Evolutionary conservation across 2,329 filamentous ascomycete genomes (phyloP).

Genomic region (Aplosporella prunicola): DNA sequence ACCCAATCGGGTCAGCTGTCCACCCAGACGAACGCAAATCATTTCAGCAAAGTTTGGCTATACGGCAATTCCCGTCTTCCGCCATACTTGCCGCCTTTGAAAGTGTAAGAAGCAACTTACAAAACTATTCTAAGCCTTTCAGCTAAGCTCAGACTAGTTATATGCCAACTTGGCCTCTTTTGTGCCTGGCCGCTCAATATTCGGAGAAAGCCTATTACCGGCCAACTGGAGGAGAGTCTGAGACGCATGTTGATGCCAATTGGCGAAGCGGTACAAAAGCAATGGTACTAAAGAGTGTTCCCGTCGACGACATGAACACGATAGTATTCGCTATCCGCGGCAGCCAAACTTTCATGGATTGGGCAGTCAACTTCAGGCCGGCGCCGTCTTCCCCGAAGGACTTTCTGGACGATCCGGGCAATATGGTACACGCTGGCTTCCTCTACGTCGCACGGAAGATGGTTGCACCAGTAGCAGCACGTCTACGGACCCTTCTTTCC

Average conservation of each 20-base stretch:
- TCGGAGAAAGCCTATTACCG: slow-evolving; percentile 64
- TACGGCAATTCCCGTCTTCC: slow-evolving; percentile 73
- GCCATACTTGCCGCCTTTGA: slow-evolving; percentile 55
- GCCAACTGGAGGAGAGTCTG: slow-evolving; percentile 52
- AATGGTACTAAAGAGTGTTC: slow-evolving; percentile 74
- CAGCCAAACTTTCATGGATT: slow-evolving; percentile 72
- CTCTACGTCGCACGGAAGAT: slow-evolving; percentile 66
- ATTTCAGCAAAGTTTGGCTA: slow-evolving; percentile 67
- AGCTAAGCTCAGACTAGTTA: slow-evolving; percentile 39
- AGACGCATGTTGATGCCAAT: slow-evolving; percentile 61
- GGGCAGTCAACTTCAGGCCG: slow-evolving; percentile 71
- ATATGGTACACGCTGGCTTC: slow-evolving; percentile 74
- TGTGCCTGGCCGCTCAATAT: slow-evolving; percentile 71
- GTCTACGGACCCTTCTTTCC: slow-evolving; percentile 58
- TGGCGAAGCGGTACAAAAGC: slow-evolving; percentile 70
- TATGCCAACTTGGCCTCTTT: slow-evolving; percentile 63
- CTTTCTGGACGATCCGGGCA: slow-evolving; percentile 69
- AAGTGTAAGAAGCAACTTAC: slow-evolving; percentile 54
- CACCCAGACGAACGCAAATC: slow-evolving; percentile 38
- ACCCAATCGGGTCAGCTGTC: background rate
- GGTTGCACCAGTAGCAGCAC: slow-evolving; percentile 61
- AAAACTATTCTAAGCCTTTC: background rate
- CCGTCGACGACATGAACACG: slow-evolving; percentile 66
- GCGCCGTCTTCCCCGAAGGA: slow-evolving; percentile 54
- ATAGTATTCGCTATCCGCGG: slow-evolving; percentile 80